A percentile compares a stretch with the other conserved stretches of the same genome.
These are phyloP conservation scores for Pichia insulana DNA, from an alignment of 805 yeast genomes.

Conservation along the genomic window DNA sequence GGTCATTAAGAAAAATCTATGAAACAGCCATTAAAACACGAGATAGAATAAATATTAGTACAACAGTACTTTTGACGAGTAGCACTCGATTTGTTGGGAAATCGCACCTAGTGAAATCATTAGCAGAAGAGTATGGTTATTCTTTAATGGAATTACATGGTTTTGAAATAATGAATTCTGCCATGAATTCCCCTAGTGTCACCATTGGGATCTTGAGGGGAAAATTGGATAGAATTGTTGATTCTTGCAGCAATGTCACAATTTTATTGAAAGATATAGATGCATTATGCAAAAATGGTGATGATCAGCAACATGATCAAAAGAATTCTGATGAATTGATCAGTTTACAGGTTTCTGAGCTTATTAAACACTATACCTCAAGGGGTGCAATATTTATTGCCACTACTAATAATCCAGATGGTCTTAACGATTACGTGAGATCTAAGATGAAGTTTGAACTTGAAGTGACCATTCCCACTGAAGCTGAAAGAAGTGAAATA, in stretches of 20 bases:
- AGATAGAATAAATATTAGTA: conserved; percentile 35
- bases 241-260: conserved; percentile 38
- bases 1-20: conserved; percentile 44
- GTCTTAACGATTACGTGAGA: conserved; percentile 55
- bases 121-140: conserved; percentile 52
- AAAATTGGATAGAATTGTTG: conserved; percentile 54
- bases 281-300: conserved; percentile 55
- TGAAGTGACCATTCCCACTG: conserved; percentile 68
- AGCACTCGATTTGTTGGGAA: conserved; percentile 75
- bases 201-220: conserved; percentile 74
- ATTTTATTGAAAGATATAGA: conserved; percentile 68
- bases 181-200: conserved; percentile 53
- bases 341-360: conserved; percentile 45
- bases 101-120: conserved; percentile 46
- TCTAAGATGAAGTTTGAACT: conserved; percentile 70
- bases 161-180: conserved; percentile 53
- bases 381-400: conserved; percentile 50
- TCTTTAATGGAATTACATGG: conserved; percentile 66
- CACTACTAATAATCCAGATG: conserved; percentile 61
- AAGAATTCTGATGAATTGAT: conserved; percentile 30
- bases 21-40: conserved; percentile 37
- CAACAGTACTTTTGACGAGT: conserved; percentile 62
- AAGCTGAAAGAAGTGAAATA: conserved; percentile 59
- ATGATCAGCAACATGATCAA: conserved; percentile 37
- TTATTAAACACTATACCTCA: conserved; percentile 45